These are phyloP conservation scores for Chaetothyriales sp. DNA, from an alignment of 2,329 filamentous ascomycete genomes.

Conservation along the genomic window DNA sequence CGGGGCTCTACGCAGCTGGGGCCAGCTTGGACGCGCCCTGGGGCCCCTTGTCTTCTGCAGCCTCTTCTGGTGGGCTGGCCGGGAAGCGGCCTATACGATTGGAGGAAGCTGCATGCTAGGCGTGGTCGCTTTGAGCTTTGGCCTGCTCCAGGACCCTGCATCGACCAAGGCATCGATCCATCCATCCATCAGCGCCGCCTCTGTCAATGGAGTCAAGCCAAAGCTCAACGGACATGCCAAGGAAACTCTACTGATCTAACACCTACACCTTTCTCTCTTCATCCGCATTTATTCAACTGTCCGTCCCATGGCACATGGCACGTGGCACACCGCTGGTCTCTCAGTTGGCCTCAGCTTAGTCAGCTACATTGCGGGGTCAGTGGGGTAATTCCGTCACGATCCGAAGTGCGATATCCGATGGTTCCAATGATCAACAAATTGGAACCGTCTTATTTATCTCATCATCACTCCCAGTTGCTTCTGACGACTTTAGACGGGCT, in stretches of 20 bases:
- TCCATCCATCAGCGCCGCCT: too few relatives aligned
- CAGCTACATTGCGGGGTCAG: too few relatives aligned
- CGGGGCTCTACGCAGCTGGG: slow-evolving; percentile 63
- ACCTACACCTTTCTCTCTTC: too few relatives aligned
- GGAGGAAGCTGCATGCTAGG: slow-evolving; percentile 67
- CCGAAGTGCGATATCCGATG: too few relatives aligned
- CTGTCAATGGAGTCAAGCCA: not conserved
- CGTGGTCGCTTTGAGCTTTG: slow-evolving; percentile 57
- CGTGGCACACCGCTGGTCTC: too few relatives aligned
- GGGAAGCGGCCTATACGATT: slow-evolving; percentile 67
- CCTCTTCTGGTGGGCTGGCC: slow-evolving; percentile 95
- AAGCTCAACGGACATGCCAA: not conserved
- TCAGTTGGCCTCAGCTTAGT: too few relatives aligned
- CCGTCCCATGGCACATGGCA: too few relatives aligned
- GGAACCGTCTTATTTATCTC: not conserved
- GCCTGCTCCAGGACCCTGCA: slow-evolving; percentile 50
- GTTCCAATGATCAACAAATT: too few relatives aligned
- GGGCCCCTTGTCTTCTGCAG: slow-evolving; percentile 86
- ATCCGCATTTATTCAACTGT: too few relatives aligned
- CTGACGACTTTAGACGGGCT: too few relatives aligned
- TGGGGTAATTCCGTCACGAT: too few relatives aligned
- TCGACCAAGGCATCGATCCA: too few relatives aligned
- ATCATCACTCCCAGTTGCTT: not conserved
- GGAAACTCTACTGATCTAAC: not conserved
- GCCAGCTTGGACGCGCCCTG: slow-evolving; percentile 73